A percentile compares a stretch with the other conserved stretches of the same genome.
These are phyloP conservation scores for Sclerotinia trifoliorum DNA, from an alignment of 2,329 filamentous ascomycete genomes.

Conservation along the genomic window DNA sequence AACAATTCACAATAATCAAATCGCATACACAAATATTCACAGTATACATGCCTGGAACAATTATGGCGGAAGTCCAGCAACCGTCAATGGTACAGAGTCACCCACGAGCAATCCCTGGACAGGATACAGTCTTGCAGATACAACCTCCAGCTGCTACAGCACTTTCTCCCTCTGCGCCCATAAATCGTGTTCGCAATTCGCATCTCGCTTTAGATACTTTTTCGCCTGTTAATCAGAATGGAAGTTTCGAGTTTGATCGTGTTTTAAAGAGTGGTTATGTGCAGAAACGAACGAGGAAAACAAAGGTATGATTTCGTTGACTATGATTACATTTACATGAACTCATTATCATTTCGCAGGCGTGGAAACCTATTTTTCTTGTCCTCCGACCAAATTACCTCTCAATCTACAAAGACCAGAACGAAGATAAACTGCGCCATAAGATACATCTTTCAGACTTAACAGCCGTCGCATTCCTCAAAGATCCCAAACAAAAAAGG, in stretches of 20 bases:
- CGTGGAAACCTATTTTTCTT: slow-evolving; percentile 87
- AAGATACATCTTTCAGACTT: slow-evolving; percentile 87
- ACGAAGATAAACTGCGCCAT: slow-evolving; percentile 84
- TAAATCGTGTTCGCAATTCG: slow-evolving; percentile 36
- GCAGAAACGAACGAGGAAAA: slow-evolving; percentile 87
- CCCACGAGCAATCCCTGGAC: slow-evolving; percentile 35
- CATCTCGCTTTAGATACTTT: slow-evolving; percentile 62
- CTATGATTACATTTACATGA: not conserved
- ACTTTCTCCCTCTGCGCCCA: slow-evolving; percentile 31
- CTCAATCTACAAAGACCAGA: slow-evolving; percentile 88
- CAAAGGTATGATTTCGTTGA: slow-evolving; percentile 61
- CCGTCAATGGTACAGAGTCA: slow-evolving; percentile 25
- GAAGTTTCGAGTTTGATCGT: slow-evolving; percentile 92
- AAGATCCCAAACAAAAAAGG: slow-evolving; percentile 83
- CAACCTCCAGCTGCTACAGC: slow-evolving; percentile 27
- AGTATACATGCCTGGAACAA: slow-evolving; percentile 23
- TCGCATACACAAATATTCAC: not conserved
- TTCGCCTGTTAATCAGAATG: slow-evolving; percentile 89
- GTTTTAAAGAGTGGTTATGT: slow-evolving; percentile 88
- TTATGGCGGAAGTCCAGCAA: slow-evolving; percentile 33
- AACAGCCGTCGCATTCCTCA: slow-evolving; percentile 84
- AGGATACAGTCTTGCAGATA: slow-evolving; percentile 30
- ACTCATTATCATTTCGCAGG: slow-evolving; percentile 47
- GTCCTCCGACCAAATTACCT: slow-evolving; percentile 88
- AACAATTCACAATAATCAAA: not conserved